Percentiles rank a stretch among this genome's conserved stretches.
Conservation (phyloP, 306 rosid species). For the Fragaria iinumae region DNA sequence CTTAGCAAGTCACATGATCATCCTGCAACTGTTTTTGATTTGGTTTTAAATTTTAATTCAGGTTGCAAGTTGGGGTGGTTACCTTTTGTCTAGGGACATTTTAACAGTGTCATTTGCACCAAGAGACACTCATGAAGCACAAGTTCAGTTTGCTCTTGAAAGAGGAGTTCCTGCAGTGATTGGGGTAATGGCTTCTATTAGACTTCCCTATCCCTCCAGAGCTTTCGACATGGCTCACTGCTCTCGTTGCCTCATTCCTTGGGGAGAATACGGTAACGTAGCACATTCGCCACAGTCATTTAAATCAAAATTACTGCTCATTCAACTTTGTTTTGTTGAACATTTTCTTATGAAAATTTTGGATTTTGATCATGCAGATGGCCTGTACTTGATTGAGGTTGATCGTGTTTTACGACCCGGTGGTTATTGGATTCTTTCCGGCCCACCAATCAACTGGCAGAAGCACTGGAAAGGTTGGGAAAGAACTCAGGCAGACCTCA, state of each 20-base stretch:
- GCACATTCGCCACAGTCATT: conserved; percentile 1
- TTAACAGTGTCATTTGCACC: conserved; percentile 89
- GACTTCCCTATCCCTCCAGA: conserved; percentile 97
- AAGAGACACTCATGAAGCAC: conserved; percentile 87
- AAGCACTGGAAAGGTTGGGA: conserved; percentile 86
- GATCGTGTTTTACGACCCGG: conserved; percentile 92
- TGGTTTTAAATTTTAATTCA: conserved; percentile 6
- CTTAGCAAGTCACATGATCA: not conserved
- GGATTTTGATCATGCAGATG: conserved; percentile 49
- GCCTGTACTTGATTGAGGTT: conserved; percentile 71
- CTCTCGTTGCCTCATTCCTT: conserved; percentile 98
- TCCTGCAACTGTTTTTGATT: not conserved
- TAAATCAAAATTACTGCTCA: not conserved
- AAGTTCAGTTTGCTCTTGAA: conserved; percentile 96
- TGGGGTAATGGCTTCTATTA: conserved; percentile 78
- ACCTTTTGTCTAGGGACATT: conserved; percentile 76
- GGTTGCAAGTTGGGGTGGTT: conserved; percentile 99
- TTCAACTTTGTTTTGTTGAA: not conserved
- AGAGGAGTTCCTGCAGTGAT: conserved; percentile 94
- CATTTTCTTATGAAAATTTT: not conserved
- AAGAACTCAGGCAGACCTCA: conserved; percentile 63
- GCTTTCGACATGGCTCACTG: conserved; percentile 98
- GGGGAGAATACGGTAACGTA: conserved; percentile 69
- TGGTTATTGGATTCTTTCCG: conserved; percentile 94
- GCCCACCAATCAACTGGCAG: conserved; percentile 95